Conservation (phyloP, 306 rosid genomes). For the Quercus parvula region DNA sequence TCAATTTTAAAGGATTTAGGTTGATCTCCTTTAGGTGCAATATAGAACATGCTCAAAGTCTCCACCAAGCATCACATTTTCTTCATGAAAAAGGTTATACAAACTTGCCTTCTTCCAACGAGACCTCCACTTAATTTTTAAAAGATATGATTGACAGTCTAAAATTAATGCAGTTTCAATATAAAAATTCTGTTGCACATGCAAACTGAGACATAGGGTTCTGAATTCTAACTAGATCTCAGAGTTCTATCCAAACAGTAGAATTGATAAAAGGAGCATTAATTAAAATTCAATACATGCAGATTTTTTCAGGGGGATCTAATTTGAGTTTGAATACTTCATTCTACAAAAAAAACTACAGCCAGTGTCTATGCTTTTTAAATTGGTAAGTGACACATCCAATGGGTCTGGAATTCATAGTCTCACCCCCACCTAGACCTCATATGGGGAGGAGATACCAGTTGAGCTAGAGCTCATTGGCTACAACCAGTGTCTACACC, state of each 20-base stretch:
- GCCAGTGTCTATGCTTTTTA: too few relatives aligned
- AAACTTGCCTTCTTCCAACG: not conserved
- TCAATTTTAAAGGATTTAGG: not conserved
- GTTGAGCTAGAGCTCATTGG: not conserved
- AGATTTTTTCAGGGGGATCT: not conserved
- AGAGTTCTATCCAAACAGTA: not conserved
- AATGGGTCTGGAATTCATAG: too few relatives aligned
- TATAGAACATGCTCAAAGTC: not conserved
- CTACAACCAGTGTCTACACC: not conserved
- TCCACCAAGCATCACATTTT: not conserved
- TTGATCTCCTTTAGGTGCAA: not conserved
- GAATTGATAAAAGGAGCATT: not conserved
- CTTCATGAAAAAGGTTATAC: not conserved
- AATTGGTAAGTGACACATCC: too few relatives aligned
- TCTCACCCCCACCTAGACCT: too few relatives aligned
- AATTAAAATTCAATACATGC: not conserved
- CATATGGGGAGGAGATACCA: too few relatives aligned
- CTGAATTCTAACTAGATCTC: not conserved
- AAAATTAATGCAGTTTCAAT: not conserved
- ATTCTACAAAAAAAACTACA: not conserved
- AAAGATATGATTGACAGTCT: not conserved
- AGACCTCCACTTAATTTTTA: not conserved
- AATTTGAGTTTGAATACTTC: not conserved
- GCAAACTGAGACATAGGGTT: not conserved
- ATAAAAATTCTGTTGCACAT: not conserved